A percentile compares a stretch with the other conserved stretches of the same genome.
phyloP scores from a whole-genome alignment of 768 basidiomycete species.

The Calocera viscosa region DNA sequence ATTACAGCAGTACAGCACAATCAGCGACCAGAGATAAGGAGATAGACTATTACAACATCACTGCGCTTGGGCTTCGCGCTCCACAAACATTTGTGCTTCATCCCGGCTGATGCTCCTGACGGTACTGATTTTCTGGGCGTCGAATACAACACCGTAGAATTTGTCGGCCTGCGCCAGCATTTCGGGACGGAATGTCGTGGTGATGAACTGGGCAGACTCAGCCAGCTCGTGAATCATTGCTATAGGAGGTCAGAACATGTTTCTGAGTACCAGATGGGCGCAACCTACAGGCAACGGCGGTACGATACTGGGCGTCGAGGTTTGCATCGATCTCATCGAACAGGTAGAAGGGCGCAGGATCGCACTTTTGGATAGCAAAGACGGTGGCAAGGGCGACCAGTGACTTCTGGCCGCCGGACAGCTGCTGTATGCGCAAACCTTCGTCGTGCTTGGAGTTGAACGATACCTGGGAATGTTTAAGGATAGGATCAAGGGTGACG shows the following conservation, averaged over 20 bases:
- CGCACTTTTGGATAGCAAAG: slow-evolving; percentile 98
- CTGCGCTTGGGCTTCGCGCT: slow-evolving; percentile 28
- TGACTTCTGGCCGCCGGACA: slow-evolving; percentile 96
- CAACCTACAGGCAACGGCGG: slow-evolving; percentile 82
- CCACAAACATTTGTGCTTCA: slow-evolving; percentile 89
- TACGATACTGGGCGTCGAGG: slow-evolving; percentile 92
- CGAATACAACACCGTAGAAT: slow-evolving; percentile 94
- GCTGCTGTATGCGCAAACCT: slow-evolving; percentile 87
- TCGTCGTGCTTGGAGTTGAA: slow-evolving; percentile 99
- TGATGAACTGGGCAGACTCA: slow-evolving; percentile 85
- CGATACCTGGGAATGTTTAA: slow-evolving; percentile 50
- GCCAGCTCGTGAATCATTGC: slow-evolving; percentile 91
- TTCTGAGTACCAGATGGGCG: too few species aligned
- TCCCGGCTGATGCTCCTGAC: slow-evolving; percentile 78
- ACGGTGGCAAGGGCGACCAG: slow-evolving; percentile 95
- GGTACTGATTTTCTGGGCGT: slow-evolving; percentile 87
- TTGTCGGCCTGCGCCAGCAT: slow-evolving; percentile 93
- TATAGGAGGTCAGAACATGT: slow-evolving; percentile 24
- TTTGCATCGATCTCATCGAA: slow-evolving; percentile 99
- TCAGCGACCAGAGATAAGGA: not conserved
- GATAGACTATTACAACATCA: not conserved
- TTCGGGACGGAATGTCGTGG: slow-evolving; percentile 95
- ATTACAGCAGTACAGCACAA: not conserved
- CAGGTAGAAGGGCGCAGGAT: slow-evolving; percentile 98
- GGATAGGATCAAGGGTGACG: not conserved